phyloP scores from a whole-genome alignment of 192 early-diverging fungal species.

The Coemansia sp. region DNA sequence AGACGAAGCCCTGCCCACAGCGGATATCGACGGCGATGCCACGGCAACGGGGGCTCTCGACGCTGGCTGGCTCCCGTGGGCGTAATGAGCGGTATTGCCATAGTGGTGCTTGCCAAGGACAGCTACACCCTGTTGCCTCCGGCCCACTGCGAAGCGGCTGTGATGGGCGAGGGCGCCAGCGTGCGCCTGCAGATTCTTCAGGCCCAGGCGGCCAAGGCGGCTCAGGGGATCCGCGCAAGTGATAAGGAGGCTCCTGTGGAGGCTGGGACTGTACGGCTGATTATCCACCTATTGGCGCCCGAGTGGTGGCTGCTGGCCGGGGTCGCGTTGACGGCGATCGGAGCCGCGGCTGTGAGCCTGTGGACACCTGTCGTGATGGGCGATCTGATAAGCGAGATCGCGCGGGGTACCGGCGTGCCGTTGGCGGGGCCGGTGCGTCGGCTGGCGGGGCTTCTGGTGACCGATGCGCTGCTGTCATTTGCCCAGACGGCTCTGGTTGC shows the following conservation, averaged over 20 bases:
- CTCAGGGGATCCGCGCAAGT: slow-evolving; percentile 5
- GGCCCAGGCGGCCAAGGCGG: slow-evolving; percentile 16
- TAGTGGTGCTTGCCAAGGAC: slow-evolving; percentile 5
- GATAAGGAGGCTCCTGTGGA: neutral
- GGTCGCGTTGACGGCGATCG: slow-evolving; percentile 53
- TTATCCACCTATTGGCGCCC: slow-evolving; percentile 38
- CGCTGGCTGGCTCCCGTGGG: slow-evolving; percentile 15
- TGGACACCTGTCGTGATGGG: slow-evolving; percentile 54
- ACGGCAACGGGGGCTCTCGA: too few species aligned
- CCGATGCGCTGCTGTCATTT: slow-evolving; percentile 57
- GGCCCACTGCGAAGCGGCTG: slow-evolving; percentile 16
- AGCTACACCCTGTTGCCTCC: too few species aligned
- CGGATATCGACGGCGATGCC: too few species aligned
- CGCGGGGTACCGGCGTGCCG: slow-evolving; percentile 22
- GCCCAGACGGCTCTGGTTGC: slow-evolving; percentile 59
- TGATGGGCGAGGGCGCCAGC: slow-evolving; percentile 5
- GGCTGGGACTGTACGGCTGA: slow-evolving; percentile 10
- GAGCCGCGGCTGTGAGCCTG: slow-evolving; percentile 52
- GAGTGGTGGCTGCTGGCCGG: slow-evolving; percentile 51
- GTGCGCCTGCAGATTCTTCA: slow-evolving; percentile 30
- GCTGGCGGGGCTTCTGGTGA: slow-evolving; percentile 51
- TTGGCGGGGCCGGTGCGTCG: slow-evolving; percentile 42
- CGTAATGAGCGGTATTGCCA: slow-evolving; percentile 17
- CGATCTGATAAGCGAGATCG: slow-evolving; percentile 53
- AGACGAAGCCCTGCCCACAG: too few species aligned